A percentile compares a stretch with the other conserved stretches of the same genome.
These are phyloP conservation scores for Dendrothele bispora DNA, from an alignment of 768 basidiomycete species.

Conservation along the genomic window DNA sequence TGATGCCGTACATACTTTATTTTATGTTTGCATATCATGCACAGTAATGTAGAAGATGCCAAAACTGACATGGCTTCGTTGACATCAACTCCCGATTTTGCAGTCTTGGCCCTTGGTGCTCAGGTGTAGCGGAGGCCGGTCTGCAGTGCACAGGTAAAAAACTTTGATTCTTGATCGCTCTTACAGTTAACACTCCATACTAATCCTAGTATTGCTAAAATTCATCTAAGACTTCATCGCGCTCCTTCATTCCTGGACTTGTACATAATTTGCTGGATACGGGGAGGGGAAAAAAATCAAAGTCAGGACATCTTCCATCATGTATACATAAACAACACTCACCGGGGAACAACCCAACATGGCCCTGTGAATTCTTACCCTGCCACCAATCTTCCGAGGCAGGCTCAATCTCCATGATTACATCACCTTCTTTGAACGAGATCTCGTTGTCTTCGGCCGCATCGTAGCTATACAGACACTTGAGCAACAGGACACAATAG, in stretches of 20 bases:
- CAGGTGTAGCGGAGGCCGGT: no score
- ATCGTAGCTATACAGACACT: slow-evolving; percentile 61
- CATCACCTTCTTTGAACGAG: slow-evolving; percentile 80
- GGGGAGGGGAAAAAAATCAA: background rate
- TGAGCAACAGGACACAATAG: background rate
- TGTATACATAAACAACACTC: slow-evolving; percentile 19
- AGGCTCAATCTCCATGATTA: slow-evolving; percentile 75
- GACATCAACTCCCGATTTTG: no score
- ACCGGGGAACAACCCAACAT: slow-evolving; percentile 78
- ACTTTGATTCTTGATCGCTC: no score
- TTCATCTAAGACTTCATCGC: no score
- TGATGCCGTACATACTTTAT: no score
- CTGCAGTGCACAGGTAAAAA: no score
- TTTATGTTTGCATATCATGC: no score
- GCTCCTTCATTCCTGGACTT: background rate
- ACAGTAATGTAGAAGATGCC: no score
- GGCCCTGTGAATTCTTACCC: slow-evolving; percentile 56
- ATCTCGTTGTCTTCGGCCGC: slow-evolving; percentile 92
- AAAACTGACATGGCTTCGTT: no score
- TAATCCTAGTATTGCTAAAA: no score
- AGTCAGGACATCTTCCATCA: slow-evolving; percentile 1
- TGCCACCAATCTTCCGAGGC: slow-evolving; percentile 91
- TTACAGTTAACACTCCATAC: no score
- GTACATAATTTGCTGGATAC: slow-evolving; percentile 20
- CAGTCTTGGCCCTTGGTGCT: no score